phyloP scores from a whole-genome alignment of 306 rosid genomes.

The Fagus crenata region DNA sequence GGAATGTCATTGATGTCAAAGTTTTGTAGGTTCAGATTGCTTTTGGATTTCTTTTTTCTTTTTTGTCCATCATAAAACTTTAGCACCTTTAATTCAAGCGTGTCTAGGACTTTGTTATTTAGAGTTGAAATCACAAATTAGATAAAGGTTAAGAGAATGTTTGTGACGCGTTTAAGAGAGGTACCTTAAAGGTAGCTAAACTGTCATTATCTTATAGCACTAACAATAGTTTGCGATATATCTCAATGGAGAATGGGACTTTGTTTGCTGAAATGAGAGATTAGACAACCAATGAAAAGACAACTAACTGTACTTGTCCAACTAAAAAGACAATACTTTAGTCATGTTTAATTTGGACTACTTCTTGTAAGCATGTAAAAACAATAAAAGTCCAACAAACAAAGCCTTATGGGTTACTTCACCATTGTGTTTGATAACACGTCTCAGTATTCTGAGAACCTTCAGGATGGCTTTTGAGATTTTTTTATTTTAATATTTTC shows the following conservation, averaged over 20 bases:
- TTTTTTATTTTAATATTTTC: background rate
- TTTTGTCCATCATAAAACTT: background rate
- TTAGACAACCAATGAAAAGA: conserved; percentile 37
- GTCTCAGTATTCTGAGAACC: conserved; percentile 32
- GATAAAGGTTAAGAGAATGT: conserved; percentile 6
- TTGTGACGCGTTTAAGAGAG: conserved; percentile 19
- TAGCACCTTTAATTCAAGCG: background rate
- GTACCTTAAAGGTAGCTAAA: conserved; percentile 44
- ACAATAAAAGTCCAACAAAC: conserved; percentile 38
- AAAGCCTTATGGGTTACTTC: conserved; percentile 60
- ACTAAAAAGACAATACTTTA: conserved; percentile 18
- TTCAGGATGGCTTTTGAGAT: conserved; percentile 2
- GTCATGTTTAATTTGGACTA: conserved; percentile 25
- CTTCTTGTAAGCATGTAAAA: conserved; percentile 23
- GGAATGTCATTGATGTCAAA: background rate
- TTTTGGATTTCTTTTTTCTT: background rate
- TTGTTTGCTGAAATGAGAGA: conserved; percentile 44
- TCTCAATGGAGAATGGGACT: conserved; percentile 41
- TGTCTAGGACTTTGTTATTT: background rate
- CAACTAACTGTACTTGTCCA: conserved; percentile 55
- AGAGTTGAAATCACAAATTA: conserved; percentile 3
- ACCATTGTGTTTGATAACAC: conserved; percentile 46
- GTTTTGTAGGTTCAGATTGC: background rate
- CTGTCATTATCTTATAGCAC: conserved; percentile 47
- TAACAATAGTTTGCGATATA: conserved; percentile 36